Evolutionary conservation across 2,329 filamentous ascomycete species (phyloP).

Genomic region (Cladosporium sp.): DNA sequence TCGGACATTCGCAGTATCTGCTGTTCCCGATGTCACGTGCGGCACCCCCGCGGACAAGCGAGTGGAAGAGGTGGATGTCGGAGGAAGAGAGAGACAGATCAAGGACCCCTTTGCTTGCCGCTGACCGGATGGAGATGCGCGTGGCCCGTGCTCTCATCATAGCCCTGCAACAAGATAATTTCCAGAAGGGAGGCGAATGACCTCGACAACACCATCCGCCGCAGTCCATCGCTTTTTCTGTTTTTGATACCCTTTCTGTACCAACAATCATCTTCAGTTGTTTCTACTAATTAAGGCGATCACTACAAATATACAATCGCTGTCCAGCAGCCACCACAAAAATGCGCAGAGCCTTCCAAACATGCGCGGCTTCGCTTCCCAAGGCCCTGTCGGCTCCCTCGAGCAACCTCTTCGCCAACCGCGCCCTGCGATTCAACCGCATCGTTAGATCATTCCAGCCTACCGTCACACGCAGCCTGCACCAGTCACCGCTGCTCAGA

Average conservation of each 20-base stretch:
- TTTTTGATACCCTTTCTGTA: constrained; percentile 9
- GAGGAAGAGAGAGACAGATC: not conserved
- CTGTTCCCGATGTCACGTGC: not conserved
- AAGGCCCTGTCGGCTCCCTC: constrained; percentile 25
- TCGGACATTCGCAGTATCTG: not conserved
- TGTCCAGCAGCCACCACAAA: constrained; percentile 7
- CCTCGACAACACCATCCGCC: not conserved
- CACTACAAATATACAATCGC: not conserved
- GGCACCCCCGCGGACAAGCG: not conserved
- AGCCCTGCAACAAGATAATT: constrained; percentile 6
- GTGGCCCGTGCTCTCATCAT: not conserved
- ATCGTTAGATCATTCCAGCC: constrained; percentile 17
- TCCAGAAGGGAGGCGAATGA: constrained; percentile 11
- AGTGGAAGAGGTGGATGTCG: not conserved
- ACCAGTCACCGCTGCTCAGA: constrained; percentile 41
- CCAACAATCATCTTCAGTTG: not conserved
- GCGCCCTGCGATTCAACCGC: constrained; percentile 18
- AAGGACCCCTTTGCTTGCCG: not conserved
- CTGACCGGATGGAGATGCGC: not conserved
- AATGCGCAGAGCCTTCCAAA: constrained; percentile 36
- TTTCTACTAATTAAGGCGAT: not conserved
- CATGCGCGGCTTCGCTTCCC: constrained; percentile 32
- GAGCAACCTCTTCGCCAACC: constrained; percentile 20
- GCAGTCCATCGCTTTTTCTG: constrained; percentile 11
- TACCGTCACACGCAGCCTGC: constrained; percentile 29